Conservation (phyloP, 495 filamentous ascomycete species). For the Penicilliopsis zonata region DNA sequence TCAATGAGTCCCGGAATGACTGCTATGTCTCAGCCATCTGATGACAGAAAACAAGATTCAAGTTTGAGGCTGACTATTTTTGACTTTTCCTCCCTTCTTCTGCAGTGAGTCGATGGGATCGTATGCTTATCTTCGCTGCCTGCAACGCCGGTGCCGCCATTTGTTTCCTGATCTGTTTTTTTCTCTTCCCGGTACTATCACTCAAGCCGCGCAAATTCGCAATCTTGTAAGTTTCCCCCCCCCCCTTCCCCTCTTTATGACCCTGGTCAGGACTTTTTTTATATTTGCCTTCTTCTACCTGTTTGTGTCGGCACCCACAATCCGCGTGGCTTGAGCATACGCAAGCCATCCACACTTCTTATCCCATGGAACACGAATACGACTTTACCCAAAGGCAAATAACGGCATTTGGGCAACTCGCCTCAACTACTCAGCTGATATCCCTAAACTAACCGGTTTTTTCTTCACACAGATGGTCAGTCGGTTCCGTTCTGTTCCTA, state of each 20-base stretch:
- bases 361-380: background rate
- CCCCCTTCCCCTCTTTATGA: background rate
- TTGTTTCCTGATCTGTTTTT: slow-evolving; percentile 88
- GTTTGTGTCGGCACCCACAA: too few relatives aligned
- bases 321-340: slow-evolving; percentile 1
- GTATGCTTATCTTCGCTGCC: slow-evolving; percentile 78
- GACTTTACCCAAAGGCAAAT: too few relatives aligned
- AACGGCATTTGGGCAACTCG: too few relatives aligned
- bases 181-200: slow-evolving; percentile 68
- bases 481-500: slow-evolving; percentile 83
- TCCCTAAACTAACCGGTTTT: slow-evolving; percentile 13
- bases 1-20: too few relatives aligned
- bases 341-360: background rate
- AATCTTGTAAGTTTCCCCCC: slow-evolving; percentile 64
- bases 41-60: too few relatives aligned
- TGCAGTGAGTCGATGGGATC: slow-evolving; percentile 94
- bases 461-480: slow-evolving; percentile 62
- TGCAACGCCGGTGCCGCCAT: slow-evolving; percentile 85
- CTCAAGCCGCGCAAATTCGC: slow-evolving; percentile 86
- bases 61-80: slow-evolving; percentile 7
- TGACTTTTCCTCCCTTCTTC: slow-evolving; percentile 6
- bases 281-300: too few relatives aligned
- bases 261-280: too few relatives aligned
- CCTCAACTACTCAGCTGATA: slow-evolving; percentile 1
- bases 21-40: too few relatives aligned